Evolutionary conservation across 2,329 filamentous ascomycete genomes (phyloP).

Genomic region (Colletotrichum sp.): DNA sequence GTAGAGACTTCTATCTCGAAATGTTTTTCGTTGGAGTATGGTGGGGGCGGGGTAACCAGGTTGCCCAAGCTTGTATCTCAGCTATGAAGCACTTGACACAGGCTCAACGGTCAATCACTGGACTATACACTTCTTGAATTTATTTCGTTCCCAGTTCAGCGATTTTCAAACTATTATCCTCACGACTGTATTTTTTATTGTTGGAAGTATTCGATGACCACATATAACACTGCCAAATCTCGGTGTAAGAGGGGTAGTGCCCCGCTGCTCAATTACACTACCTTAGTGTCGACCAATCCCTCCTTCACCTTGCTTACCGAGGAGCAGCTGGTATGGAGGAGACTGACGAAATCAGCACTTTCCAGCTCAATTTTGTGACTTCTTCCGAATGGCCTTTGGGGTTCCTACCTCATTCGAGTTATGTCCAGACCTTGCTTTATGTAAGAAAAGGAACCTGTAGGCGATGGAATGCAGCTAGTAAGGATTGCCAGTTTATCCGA

Average conservation of each 20-base stretch:
- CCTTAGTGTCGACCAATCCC: background rate
- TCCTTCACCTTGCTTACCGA: background rate
- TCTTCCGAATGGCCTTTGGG: background rate
- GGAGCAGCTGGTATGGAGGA: background rate
- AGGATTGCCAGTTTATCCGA: background rate
- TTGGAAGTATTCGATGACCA: background rate
- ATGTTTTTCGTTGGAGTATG: slow-evolving; percentile 20
- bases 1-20: background rate
- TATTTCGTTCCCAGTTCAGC: background rate
- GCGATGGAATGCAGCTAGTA: background rate
- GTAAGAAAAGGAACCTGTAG: background rate
- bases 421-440: background rate
- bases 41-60: slow-evolving; percentile 20
- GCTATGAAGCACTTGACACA: background rate
- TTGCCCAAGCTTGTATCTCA: background rate
- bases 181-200: background rate
- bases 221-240: background rate
- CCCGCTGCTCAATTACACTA: background rate
- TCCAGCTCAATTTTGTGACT: background rate
- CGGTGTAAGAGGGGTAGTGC: background rate
- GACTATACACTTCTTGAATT: background rate
- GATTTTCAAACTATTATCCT: background rate
- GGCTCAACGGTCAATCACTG: background rate
- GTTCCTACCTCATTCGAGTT: background rate
- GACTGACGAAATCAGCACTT: background rate